These are phyloP conservation scores for Sphagnum magellanicum DNA, from an alignment of 228 moss, liverwort and hornwort genomes.

Conservation along the genomic window DNA sequence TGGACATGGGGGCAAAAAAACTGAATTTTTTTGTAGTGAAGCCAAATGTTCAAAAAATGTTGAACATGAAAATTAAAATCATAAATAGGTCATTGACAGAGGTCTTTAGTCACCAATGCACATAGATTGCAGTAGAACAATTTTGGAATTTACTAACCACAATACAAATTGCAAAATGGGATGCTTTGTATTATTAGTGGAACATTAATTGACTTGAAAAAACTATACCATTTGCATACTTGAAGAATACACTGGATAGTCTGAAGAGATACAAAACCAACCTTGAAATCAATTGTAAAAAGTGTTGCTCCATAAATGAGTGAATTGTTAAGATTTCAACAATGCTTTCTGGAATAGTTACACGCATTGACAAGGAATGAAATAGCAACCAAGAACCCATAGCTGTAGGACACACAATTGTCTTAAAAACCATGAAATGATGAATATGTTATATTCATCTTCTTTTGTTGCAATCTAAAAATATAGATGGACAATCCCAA, in stretches of 20 bases:
- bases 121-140: too few species aligned
- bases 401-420: constrained; percentile 45
- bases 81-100: too few species aligned
- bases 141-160: not conserved
- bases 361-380: constrained; percentile 86
- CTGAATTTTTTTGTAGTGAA: too few species aligned
- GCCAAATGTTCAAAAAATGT: too few species aligned
- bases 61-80: too few species aligned
- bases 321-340: constrained; percentile 54
- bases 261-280: constrained; percentile 8
- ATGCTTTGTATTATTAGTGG: not conserved
- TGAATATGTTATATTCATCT: too few species aligned
- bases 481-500: too few species aligned
- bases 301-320: constrained; percentile 67
- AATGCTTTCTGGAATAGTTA: constrained; percentile 70
- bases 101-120: too few species aligned
- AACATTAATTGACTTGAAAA: not conserved
- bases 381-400: constrained; percentile 91
- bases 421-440: too few species aligned
- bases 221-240: not conserved
- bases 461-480: too few species aligned
- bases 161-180: not conserved
- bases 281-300: constrained; percentile 70
- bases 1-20: too few species aligned
- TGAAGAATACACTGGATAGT: not conserved